A percentile compares a stretch with the other conserved stretches of the same genome.
phyloP scores from a whole-genome alignment of 2,329 filamentous ascomycete species.

The Fusarium solani-melongenae region DNA sequence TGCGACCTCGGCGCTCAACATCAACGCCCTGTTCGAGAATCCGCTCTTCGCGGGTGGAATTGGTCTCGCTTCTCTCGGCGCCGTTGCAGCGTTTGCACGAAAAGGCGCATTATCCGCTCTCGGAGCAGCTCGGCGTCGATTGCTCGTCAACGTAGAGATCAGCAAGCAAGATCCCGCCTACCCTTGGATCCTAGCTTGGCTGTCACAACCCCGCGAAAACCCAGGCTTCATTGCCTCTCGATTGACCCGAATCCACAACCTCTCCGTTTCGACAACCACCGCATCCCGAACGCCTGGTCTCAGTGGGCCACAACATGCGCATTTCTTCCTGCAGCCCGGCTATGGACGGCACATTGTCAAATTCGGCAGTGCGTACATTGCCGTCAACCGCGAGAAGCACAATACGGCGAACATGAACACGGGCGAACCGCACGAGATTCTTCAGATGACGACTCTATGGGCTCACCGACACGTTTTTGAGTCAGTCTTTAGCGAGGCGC shows the following conservation, averaged over 20 bases:
- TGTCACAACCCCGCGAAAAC: constrained; percentile 81
- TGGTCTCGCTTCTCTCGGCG: constrained; percentile 89
- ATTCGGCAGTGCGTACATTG: constrained; percentile 87
- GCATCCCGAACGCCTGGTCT: constrained; percentile 67
- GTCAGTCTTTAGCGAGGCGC: constrained; percentile 88
- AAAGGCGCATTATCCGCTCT: constrained; percentile 78
- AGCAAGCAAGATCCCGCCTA: constrained; percentile 94
- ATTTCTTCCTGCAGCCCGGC: constrained; percentile 90
- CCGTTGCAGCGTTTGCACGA: constrained; percentile 82
- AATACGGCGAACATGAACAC: constrained; percentile 82
- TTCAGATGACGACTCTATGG: constrained; percentile 92
- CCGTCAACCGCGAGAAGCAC: constrained; percentile 88
- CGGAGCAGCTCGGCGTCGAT: constrained; percentile 80
- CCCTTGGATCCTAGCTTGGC: constrained; percentile 93
- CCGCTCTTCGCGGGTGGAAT: constrained; percentile 79
- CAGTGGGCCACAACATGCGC: constrained; percentile 77
- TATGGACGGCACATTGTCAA: constrained; percentile 90
- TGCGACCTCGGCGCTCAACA: constrained; percentile 53
- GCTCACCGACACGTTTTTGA: constrained; percentile 90
- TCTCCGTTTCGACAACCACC: constrained; percentile 69
- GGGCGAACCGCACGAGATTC: constrained; percentile 92
- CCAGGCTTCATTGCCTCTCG: constrained; percentile 68
- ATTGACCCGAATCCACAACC: constrained; percentile 69
- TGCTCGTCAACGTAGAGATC: constrained; percentile 96
- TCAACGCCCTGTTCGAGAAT: constrained; percentile 72